Base-by-base conservation (phyloP, 306 rosid species). In the Quercus suber region DNA sequence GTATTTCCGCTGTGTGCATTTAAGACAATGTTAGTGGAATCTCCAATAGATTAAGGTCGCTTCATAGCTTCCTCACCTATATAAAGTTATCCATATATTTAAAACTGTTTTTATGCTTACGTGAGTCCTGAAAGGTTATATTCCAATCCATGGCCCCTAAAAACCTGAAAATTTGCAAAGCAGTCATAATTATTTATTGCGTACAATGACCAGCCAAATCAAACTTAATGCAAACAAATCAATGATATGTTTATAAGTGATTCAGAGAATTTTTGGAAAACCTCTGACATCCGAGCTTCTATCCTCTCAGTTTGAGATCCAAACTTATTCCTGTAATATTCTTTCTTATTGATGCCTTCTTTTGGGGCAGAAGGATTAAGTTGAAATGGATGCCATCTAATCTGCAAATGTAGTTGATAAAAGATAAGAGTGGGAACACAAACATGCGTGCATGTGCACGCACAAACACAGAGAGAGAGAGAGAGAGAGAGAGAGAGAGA, bases 351-450 rank as follows among this genome's bases (percentile, higher is more conserved):
- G 55, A 89, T 43, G 12, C 98, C 97, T 88, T 91, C 96, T 85
- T 92, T 92, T 30, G 98, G 94, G 45, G 98, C 93, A 79, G 87
- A 52, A 9, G 98, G 98, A 59, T 33, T 53, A 59, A 95, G 97
- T 82, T 90, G 97, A 87, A 74, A 95, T 4, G 98, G 98, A 76
- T 90, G 99, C 98, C 97, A 95, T 57, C 74, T 89, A 72, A 92
- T 80, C 99, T 95, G 90, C 27, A 61, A 75, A 63, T 55, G 79
- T 69, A 73, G 45, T 53, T 55, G 35, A 57, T 76, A 71, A 21
- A 4, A 59, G 64, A 60, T 82, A 45, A 43, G 79, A 73, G 53
- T 1, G 15, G 27, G 67, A 52, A 58, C 59, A 12, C 31, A 15
- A 21, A 17, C 63, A 6, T 37, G 2, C 0, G 43, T 37, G 43